Base-by-base conservation (phyloP, 345 rosid species). In the Rubroshorea leprosula region DNA sequence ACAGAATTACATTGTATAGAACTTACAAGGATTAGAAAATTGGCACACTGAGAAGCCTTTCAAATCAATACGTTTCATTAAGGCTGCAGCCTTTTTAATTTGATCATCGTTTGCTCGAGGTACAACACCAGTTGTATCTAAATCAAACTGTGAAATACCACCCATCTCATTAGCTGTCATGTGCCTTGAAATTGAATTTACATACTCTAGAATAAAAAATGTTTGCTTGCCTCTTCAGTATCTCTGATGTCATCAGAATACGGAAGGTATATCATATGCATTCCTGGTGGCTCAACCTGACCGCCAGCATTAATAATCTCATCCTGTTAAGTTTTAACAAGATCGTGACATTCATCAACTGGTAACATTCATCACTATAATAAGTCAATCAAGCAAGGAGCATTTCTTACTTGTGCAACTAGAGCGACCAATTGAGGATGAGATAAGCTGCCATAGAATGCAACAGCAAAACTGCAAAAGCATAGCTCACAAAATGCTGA, bases 201-300 rank as follows among this genome's bases (percentile, higher is more conserved):
- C 27, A 53, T 26, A 56, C 64, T 49, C 49, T n/a, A n/a, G n/a
- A n/a, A n/a, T 75, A 44, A 38, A 23, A 56, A 58, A 38, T 6
- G 22, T 60, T 24, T 62, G 76, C 80, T 70, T 80, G 78, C 97
- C 96, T 86, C 89, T 72, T 93, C 97, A 61, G 73, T 54, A 20
- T 76, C 77, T 79, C 99, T 83, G 67, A 93, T 69, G 73, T 93
- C 99, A 58, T 89, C 87, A 62, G 86, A 60, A 70, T 86, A 93
- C 27, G 99, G 99, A 54, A 93, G 99, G 75, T 74, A 82, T 67
- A 93, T 86, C 96, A 93, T 80, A 70, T 89, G 87, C 83, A 93
- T 86, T 77, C 97, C 99, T 2, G 96, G 94, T 57, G 91, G 94
- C 82, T 93, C 99, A 58, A 83, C 61, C 74, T 93, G 99, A 57